These are phyloP conservation scores for Myxozyma neotropica DNA, from an alignment of 805 yeast species.

Conservation along the genomic window DNA sequence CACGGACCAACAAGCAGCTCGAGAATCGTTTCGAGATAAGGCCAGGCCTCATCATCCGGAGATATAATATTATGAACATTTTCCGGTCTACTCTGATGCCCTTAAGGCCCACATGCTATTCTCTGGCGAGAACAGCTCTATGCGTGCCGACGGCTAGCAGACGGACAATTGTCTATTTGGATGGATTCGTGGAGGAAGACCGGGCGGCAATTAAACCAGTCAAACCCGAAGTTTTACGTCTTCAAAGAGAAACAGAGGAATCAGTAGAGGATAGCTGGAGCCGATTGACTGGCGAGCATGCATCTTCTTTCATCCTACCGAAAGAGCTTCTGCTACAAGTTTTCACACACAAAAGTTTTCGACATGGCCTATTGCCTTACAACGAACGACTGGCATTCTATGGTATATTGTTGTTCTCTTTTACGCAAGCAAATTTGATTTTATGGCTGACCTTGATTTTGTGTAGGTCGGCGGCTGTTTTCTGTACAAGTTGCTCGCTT, in stretches of 20 bases:
- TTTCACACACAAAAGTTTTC: conserved; percentile 91
- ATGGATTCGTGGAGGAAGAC: conserved; percentile 14
- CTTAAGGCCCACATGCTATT: not conserved
- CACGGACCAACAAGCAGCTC: not conserved
- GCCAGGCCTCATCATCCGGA: not conserved
- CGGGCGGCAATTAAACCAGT: conserved; percentile 8
- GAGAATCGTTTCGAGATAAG: not conserved
- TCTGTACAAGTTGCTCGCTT: conserved; percentile 18
- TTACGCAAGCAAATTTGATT: not conserved
- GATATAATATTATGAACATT: conserved; percentile 5
- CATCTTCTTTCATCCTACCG: conserved; percentile 54
- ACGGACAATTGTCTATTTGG: conserved; percentile 20
- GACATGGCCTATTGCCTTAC: conserved; percentile 85
- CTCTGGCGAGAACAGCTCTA: not conserved
- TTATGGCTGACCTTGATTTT: not conserved
- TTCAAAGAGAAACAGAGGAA: not conserved
- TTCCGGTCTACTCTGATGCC: conserved; percentile 12
- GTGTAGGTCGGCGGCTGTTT: conserved; percentile 24
- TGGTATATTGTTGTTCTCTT: conserved; percentile 27
- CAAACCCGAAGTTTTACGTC: conserved; percentile 1
- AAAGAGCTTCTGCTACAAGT: conserved; percentile 72
- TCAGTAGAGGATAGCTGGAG: conserved; percentile 22
- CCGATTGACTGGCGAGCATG: conserved; percentile 14
- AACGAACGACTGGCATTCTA: conserved; percentile 79
- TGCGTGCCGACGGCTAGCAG: conserved; percentile 1